phyloP scores from a whole-genome alignment of 768 basidiomycete species.

The Boletus subparvulus region DNA sequence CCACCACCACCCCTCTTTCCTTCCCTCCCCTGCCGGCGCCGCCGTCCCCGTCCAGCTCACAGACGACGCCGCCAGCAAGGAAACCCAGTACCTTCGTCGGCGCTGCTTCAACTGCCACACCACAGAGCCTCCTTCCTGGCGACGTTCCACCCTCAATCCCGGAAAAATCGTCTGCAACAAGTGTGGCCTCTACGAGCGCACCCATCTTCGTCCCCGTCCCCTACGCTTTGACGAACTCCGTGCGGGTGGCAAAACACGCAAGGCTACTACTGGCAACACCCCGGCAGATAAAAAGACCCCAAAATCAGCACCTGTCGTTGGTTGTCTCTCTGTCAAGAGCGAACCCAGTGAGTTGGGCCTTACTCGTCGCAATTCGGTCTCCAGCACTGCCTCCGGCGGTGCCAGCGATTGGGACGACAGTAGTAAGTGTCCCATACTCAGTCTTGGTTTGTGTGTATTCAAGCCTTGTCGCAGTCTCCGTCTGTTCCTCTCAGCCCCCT shows the following conservation, averaged over 20 bases:
- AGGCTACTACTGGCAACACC: constrained; percentile 34
- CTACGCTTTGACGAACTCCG: constrained; percentile 86
- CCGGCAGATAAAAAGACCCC: constrained; percentile 33
- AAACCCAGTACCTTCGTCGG: constrained; percentile 86
- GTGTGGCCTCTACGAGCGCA: constrained; percentile 89
- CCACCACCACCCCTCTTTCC: constrained; percentile 39
- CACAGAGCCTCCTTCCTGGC: constrained; percentile 87
- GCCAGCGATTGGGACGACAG: constrained; percentile 81
- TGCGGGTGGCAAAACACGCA: constrained; percentile 78
- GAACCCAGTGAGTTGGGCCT: constrained; percentile 56
- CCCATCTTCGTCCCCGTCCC: constrained; percentile 78
- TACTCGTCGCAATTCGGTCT: constrained; percentile 61
- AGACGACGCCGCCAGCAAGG: constrained; percentile 86
- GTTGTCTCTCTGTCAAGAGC: constrained; percentile 55
- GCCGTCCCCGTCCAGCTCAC: constrained; percentile 76
- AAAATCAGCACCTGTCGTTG: constrained; percentile 37
- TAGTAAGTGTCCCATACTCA: constrained; percentile 44
- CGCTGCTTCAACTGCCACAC: constrained; percentile 92
- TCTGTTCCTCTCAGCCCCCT: constrained; percentile 35
- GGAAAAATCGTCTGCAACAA: constrained; percentile 96
- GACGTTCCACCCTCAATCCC: constrained; percentile 82
- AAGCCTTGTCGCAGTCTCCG: constrained; percentile 19
- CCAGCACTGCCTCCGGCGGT: constrained; percentile 50
- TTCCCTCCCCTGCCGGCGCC: constrained; percentile 41
- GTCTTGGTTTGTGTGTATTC: not conserved